Evolutionary conservation across 139 green algal species (phyloP), one percentile per base, ranked within the genome.

Genomic region (Auxenochlorella pyrenoidosa): DNA sequence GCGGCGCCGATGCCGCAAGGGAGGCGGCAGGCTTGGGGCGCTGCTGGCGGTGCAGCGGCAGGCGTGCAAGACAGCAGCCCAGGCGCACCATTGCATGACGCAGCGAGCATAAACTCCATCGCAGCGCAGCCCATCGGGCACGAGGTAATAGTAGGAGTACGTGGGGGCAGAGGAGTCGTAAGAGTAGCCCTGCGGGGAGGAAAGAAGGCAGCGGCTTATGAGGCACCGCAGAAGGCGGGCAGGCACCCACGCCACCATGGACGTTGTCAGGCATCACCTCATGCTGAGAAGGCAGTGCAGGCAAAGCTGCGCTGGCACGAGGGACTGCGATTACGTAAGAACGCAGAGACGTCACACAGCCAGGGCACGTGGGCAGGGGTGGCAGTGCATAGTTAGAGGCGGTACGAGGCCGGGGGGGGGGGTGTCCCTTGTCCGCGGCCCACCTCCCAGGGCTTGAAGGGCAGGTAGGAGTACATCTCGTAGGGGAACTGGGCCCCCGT

Each of bases 81-180:
- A n/a, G n/a, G n/a, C 80, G 77, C 63, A 85, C 80, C 80, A 85
- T n/a, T 85, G 80, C 80, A 85, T 44, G 1, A 85, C 66, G 63
- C 80, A 85, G 63, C 80, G 80, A 5, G 80, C 80, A 15, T 60
- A 28, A 15, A 76, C 60, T 40, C 80, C 80, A 32, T 85, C 80
- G 32, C 80, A 85, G 26, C 41, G 26, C 10, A 85, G 59, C 13
- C 80, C 66, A 43, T 75, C 80, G 15, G 80, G 80, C 26, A 85
- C 60, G 4, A 60, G 43, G 80, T 85, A 85, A 40, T 85, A 76
- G 24, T 77, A 85, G 8, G 40, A 30, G 63, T 43, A 85, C 2
- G 12, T 26, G 12, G 80, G 80, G 3, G 80, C 10, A 0, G 28
- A 36, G 40, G 63, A 6, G 41, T 85, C 41, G 28, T 76, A 85